A percentile compares a stretch with the other conserved stretches of the same genome.
These are phyloP conservation scores for Diaporthe velutina DNA, from an alignment of 2,329 filamentous ascomycete species.

Conservation along the genomic window DNA sequence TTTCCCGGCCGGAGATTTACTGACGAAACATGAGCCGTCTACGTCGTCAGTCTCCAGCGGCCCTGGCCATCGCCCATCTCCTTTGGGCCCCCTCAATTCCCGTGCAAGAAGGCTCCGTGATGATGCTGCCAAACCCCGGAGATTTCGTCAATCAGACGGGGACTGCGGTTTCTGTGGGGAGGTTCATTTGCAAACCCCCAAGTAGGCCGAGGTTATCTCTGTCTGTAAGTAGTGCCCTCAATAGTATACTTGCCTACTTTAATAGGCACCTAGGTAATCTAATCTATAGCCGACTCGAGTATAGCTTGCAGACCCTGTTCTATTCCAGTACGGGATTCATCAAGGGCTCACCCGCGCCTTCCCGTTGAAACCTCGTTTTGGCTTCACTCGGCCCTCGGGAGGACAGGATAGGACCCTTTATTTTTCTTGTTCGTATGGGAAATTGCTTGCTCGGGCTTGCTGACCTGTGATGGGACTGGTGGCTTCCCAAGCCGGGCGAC, in stretches of 20 bases:
- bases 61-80: slow-evolving; percentile 13
- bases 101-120: background rate
- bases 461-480: slow-evolving; percentile 9
- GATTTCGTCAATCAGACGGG: slow-evolving; percentile 3
- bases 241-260: no score
- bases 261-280: no score
- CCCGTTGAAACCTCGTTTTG: background rate
- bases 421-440: slow-evolving; percentile 13
- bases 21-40: slow-evolving; percentile 15
- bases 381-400: background rate
- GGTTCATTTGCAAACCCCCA: background rate
- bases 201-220: background rate
- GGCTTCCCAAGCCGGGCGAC: slow-evolving; percentile 8
- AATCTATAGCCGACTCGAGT: no score
- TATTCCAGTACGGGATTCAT: background rate
- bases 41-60: background rate
- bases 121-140: background rate
- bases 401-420: slow-evolving; percentile 7
- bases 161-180: slow-evolving; percentile 2
- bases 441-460: slow-evolving; percentile 12
- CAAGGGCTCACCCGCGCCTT: background rate
- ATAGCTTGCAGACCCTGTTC: background rate
- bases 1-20: slow-evolving; percentile 15
- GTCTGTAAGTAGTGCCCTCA: background rate
- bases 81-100: background rate